Evolutionary conservation across 1,284 basidiomycete genomes (phyloP).

Genomic region (Heterobasidion occidentale): DNA sequence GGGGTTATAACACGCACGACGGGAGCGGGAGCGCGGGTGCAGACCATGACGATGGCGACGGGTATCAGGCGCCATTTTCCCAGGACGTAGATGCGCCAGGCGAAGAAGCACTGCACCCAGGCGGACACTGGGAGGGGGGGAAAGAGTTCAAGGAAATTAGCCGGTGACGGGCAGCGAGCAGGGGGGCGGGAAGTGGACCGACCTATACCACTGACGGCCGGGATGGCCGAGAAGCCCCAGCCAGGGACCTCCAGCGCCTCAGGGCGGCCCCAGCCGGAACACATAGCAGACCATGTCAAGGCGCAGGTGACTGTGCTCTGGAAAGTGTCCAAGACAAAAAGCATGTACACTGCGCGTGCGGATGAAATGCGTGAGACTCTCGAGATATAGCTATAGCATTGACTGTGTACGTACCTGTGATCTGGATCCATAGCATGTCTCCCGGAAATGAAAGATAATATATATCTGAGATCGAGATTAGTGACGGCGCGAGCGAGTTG

Average conservation of each 20-base stretch:
- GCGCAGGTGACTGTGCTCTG: slow-evolving; percentile 8
- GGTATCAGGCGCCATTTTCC: background rate
- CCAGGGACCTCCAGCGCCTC: slow-evolving; percentile 1
- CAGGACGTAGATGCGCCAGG: slow-evolving; percentile 7
- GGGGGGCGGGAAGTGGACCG: too few species aligned
- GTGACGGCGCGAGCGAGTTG: background rate
- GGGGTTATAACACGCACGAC: too few species aligned
- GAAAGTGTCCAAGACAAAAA: slow-evolving; percentile 9
- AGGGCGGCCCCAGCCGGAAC: slow-evolving; percentile 8
- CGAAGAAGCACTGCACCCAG: slow-evolving; percentile 9
- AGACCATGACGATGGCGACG: too few species aligned
- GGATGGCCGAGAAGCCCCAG: slow-evolving; percentile 8
- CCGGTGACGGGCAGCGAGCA: too few species aligned
- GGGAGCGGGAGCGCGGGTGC: too few species aligned
- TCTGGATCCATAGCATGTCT: background rate
- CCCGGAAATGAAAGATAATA: too few species aligned
- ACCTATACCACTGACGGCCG: slow-evolving; percentile 3
- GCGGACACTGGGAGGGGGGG: slow-evolving; percentile 2
- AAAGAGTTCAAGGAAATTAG: background rate
- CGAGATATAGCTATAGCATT: too few species aligned
- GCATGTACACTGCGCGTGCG: too few species aligned
- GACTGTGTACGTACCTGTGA: background rate
- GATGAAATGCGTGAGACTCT: too few species aligned
- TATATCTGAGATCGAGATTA: background rate
- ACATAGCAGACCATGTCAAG: slow-evolving; percentile 8